A percentile compares a stretch with the other conserved stretches of the same genome.
Evolutionary conservation across 225 moss, liverwort and hornwort genomes (phyloP).

Genomic region (Climacium dendroides): DNA sequence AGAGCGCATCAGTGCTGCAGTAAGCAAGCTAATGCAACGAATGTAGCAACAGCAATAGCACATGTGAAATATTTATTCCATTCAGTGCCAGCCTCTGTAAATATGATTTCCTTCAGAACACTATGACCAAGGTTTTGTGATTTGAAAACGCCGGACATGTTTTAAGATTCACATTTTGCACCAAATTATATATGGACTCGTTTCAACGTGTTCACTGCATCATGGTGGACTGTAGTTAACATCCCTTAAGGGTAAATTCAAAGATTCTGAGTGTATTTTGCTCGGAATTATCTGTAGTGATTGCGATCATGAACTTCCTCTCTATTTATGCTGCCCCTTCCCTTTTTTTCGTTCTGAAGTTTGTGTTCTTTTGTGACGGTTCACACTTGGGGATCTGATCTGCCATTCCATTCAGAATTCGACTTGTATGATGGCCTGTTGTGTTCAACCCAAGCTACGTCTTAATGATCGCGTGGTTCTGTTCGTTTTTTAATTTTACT

Average conservation of each 20-base stretch:
- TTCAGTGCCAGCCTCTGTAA: background rate
- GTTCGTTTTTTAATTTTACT: background rate
- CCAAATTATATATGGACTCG: background rate
- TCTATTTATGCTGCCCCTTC: background rate
- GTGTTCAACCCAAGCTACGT: background rate
- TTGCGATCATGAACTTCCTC: background rate
- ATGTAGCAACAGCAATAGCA: slow-evolving; percentile 1
- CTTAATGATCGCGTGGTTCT: background rate
- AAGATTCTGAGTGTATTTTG: background rate
- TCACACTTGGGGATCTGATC: background rate
- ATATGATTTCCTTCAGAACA: background rate
- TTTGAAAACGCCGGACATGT: background rate
- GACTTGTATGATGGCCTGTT: background rate
- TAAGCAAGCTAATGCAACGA: slow-evolving; percentile 72
- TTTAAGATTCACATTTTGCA: background rate
- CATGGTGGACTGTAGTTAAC: background rate
- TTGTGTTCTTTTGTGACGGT: background rate
- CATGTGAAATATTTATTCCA: background rate
- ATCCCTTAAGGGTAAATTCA: background rate
- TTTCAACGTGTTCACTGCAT: background rate
- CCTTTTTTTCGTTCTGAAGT: background rate
- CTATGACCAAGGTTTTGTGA: background rate
- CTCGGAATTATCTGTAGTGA: background rate
- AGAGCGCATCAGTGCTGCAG: slow-evolving; percentile 51
- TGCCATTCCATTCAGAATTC: background rate